Evolutionary conservation across 2,329 filamentous ascomycete genomes (phyloP).

Genomic region (Biscogniauxia mediterranea): DNA sequence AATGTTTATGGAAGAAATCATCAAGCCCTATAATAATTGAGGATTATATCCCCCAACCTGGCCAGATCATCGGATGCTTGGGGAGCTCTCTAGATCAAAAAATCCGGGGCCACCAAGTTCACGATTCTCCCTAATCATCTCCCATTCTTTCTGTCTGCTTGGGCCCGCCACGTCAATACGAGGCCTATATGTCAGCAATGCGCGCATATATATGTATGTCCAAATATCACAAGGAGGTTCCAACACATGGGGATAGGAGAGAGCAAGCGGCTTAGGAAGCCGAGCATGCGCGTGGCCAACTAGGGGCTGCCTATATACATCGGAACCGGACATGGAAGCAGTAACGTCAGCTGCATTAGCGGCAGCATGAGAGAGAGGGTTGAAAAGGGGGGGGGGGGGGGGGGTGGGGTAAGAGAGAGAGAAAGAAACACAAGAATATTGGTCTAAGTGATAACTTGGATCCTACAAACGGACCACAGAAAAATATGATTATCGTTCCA

Average conservation of each 20-base stretch:
- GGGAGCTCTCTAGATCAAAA: neutral
- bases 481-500: neutral
- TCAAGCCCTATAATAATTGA: neutral
- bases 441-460: neutral
- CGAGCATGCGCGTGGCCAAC: neutral
- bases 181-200: neutral
- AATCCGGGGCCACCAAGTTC: neutral
- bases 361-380: neutral
- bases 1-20: neutral
- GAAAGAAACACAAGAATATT: neutral
- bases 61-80: neutral
- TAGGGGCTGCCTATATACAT: neutral
- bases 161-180: neutral
- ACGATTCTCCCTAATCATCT: neutral
- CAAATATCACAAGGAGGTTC: neutral
- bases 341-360: neutral
- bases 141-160: neutral
- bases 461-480: neutral
- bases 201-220: neutral
- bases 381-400: no score
- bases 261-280: neutral
- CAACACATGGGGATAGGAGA: neutral
- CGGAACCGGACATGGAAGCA: neutral
- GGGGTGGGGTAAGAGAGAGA: neutral
- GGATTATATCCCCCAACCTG: neutral